phyloP scores from a whole-genome alignment of 495 filamentous ascomycete species.

The Bacidia gigantensis region DNA sequence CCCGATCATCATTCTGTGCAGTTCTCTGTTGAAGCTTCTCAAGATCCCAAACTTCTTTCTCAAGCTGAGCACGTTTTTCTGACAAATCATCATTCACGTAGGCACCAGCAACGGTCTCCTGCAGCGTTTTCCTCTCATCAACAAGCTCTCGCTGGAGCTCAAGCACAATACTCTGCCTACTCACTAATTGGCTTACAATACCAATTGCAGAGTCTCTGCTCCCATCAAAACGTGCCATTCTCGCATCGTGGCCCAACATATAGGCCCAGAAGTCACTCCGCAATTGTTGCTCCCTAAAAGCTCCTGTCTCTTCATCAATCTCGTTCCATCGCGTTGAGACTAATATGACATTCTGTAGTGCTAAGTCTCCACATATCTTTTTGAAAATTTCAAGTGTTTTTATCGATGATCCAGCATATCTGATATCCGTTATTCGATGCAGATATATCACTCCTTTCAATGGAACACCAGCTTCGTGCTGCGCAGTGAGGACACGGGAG shows the following conservation, averaged over 20 bases:
- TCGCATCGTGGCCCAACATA: slow-evolving; percentile 18
- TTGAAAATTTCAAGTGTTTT: slow-evolving; percentile 24
- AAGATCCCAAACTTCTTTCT: slow-evolving; percentile 13
- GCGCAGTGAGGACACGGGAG: slow-evolving; percentile 18
- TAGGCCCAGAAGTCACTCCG: slow-evolving; percentile 23
- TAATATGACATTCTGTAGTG: slow-evolving; percentile 22
- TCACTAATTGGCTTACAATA: slow-evolving; percentile 18
- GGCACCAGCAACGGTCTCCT: slow-evolving; percentile 17
- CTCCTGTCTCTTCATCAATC: slow-evolving; percentile 6
- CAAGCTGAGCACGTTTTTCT: slow-evolving; percentile 9
- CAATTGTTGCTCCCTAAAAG: slow-evolving; percentile 21
- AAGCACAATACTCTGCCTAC: slow-evolving; percentile 16
- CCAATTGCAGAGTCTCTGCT: slow-evolving; percentile 17
- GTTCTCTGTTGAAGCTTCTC: slow-evolving; percentile 12
- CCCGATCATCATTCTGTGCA: slow-evolving; percentile 11
- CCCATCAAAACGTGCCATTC: slow-evolving; percentile 18
- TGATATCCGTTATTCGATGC: slow-evolving; percentile 25
- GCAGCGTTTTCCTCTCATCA: slow-evolving; percentile 16
- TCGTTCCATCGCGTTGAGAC: slow-evolving; percentile 31
- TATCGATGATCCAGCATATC: slow-evolving; percentile 21
- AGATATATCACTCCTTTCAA: slow-evolving; percentile 29
- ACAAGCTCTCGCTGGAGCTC: slow-evolving; percentile 21
- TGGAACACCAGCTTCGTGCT: slow-evolving; percentile 16
- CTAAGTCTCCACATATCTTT: slow-evolving; percentile 22
- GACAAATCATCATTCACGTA: slow-evolving; percentile 15